Conservation (phyloP, 108 stramenopile genomes). For the Fragilaria crotonensis region DNA sequence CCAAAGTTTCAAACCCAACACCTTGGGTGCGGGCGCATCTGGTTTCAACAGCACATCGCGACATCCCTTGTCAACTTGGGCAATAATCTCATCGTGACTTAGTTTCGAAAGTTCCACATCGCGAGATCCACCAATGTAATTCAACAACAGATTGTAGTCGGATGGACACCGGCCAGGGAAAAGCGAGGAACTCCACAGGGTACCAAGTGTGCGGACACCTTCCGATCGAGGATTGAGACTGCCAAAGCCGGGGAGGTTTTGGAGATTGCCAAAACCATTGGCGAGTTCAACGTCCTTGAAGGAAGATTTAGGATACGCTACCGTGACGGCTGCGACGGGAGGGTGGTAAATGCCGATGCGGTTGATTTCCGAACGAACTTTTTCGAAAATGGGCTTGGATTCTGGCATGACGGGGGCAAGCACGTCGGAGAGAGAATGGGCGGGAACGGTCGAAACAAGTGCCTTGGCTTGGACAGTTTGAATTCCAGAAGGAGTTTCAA, state of each 20-base stretch:
- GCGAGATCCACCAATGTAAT: conserved; percentile 93
- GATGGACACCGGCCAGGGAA: conserved; percentile 89
- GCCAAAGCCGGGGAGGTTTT: conserved; percentile 87
- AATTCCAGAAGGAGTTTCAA: conserved; percentile 64
- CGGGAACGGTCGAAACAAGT: conserved; percentile 79
- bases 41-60: conserved; percentile 72
- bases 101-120: conserved; percentile 83
- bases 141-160: conserved; percentile 85
- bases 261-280: conserved; percentile 65
- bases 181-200: conserved; percentile 89
- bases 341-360: conserved; percentile 84
- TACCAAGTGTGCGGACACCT: conserved; percentile 86
- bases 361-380: conserved; percentile 40
- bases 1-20: conserved; percentile 85
- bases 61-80: conserved; percentile 82
- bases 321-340: conserved; percentile 87
- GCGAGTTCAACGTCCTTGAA: conserved; percentile 83
- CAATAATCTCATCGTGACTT: conserved; percentile 78
- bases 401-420: conserved; percentile 69
- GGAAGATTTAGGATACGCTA: conserved; percentile 87
- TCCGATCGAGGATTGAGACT: conserved; percentile 81
- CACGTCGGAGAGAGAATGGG: conserved; percentile 54
- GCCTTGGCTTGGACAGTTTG: conserved; percentile 51
- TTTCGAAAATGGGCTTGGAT: conserved; percentile 62
- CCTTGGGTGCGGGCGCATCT: conserved; percentile 77